A percentile compares a stretch with the other conserved stretches of the same genome.
Conservation (phyloP, 78 protist species). For the Monocercomonoides exilis region DNA sequence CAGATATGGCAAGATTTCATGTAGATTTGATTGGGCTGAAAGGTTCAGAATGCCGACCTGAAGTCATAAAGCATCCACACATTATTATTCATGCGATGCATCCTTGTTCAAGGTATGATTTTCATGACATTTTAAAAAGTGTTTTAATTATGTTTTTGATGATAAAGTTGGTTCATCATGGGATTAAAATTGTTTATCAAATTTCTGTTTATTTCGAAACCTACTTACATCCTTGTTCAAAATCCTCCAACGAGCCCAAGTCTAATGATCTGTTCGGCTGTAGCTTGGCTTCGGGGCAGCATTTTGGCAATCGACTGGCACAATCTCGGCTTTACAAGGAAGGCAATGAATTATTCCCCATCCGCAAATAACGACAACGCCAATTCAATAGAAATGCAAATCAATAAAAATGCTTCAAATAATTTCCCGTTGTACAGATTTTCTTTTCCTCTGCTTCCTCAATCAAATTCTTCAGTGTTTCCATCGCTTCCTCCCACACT, state of each 20-base stretch:
- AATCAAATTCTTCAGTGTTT: not conserved
- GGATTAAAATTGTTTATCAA: not conserved
- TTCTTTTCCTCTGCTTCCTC: slow-evolving; percentile 43
- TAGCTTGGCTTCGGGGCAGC: slow-evolving; percentile 33
- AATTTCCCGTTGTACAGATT: too few species aligned
- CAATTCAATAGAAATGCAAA: too few species aligned
- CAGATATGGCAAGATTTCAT: not conserved
- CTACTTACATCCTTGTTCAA: slow-evolving; percentile 1
- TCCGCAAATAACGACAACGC: too few species aligned
- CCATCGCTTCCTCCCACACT: not conserved
- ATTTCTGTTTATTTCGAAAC: not conserved
- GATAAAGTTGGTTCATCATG: not conserved
- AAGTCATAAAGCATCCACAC: not conserved
- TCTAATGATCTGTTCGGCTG: slow-evolving; percentile 37
- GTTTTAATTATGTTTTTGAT: not conserved
- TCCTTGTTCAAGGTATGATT: not conserved
- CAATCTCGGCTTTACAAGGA: slow-evolving; percentile 79
- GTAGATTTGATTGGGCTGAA: slow-evolving; percentile 32
- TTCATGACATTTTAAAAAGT: not conserved
- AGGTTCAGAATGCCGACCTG: not conserved
- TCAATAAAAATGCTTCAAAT: too few species aligned
- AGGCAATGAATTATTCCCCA: too few species aligned
- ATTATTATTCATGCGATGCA: slow-evolving; percentile 3
- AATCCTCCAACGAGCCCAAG: slow-evolving; percentile 91
- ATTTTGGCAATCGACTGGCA: slow-evolving; percentile 86